These are phyloP conservation scores for Phytophthora pinifolia DNA, from an alignment of 352 stramenopile species.

Conservation along the genomic window DNA sequence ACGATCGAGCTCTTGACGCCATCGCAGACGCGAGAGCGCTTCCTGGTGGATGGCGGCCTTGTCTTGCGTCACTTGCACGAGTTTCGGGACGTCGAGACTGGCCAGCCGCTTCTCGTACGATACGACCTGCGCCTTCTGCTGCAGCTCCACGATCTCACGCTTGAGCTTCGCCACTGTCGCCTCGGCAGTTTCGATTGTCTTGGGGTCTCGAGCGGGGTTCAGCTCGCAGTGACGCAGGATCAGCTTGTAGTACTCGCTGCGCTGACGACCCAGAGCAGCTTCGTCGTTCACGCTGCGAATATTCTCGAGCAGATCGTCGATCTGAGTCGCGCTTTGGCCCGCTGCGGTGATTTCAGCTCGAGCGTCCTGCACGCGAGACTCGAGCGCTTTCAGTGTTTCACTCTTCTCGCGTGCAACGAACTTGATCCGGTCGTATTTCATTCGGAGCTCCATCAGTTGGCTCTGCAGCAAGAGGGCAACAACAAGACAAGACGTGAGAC, in stretches of 20 bases:
- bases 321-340: constrained; percentile 49
- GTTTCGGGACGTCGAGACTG: constrained; percentile 59
- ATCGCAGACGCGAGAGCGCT: constrained; percentile 60
- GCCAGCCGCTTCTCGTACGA: constrained; percentile 70
- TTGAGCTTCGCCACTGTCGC: constrained; percentile 57
- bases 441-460: constrained; percentile 69
- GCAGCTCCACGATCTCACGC: constrained; percentile 64
- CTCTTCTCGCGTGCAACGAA: constrained; percentile 61
- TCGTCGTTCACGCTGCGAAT: constrained; percentile 64
- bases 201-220: constrained; percentile 70
- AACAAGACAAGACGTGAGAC: constrained; percentile 37
- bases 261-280: constrained; percentile 57
- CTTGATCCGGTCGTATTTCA: constrained; percentile 75
- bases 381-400: constrained; percentile 44
- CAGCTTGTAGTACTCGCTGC: constrained; percentile 80
- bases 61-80: constrained; percentile 65
- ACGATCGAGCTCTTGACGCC: constrained; percentile 65
- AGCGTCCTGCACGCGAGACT: constrained; percentile 62
- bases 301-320: constrained; percentile 67
- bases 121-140: constrained; percentile 70
- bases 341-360: constrained; percentile 42
- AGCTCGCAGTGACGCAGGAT: constrained; percentile 82
- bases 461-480: constrained; percentile 14
- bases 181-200: constrained; percentile 77
- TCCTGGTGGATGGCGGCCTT: constrained; percentile 69